These are phyloP conservation scores for Chrysanthemum lavandulifolium DNA, from an alignment of 129 eudicot species.

Conservation along the genomic window DNA sequence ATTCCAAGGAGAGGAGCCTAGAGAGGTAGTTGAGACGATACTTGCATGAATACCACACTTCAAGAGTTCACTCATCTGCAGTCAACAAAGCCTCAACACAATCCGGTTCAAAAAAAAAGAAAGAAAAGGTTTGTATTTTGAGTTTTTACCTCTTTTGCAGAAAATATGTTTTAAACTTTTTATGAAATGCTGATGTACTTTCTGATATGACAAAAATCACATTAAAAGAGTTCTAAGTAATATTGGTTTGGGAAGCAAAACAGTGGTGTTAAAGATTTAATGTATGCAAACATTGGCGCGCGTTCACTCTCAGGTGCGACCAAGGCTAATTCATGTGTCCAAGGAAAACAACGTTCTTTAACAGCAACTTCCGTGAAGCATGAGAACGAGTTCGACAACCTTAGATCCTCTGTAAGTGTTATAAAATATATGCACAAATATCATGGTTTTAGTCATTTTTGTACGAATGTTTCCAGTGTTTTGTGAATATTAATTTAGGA, in stretches of 20 bases:
- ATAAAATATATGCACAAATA: no score
- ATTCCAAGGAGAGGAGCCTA: constrained; percentile 1
- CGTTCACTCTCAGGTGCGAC: constrained; percentile 51
- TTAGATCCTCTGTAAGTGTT: no score
- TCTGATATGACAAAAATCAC: constrained; percentile 35
- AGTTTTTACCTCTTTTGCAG: background rate
- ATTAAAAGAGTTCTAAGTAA: background rate
- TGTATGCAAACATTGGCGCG: constrained; percentile 80
- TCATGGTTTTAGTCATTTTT: no score
- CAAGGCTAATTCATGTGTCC: constrained; percentile 62
- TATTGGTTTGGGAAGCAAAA: background rate
- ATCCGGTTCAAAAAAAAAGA: constrained; percentile 59
- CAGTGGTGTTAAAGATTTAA: constrained; percentile 29
- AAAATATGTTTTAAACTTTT: background rate
- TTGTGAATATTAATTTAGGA: no score
- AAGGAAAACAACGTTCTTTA: no score
- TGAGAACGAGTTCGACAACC: no score
- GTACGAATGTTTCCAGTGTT: no score
- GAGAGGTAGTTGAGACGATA: no score
- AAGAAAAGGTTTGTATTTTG: constrained; percentile 36
- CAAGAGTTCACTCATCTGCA: no score
- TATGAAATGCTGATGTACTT: constrained; percentile 9
- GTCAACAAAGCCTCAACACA: constrained; percentile 23
- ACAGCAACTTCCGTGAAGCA: no score
- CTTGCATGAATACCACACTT: no score